Conservation (phyloP, 768 basidiomycete genomes). For the Leccinum subtestaceum region DNA sequence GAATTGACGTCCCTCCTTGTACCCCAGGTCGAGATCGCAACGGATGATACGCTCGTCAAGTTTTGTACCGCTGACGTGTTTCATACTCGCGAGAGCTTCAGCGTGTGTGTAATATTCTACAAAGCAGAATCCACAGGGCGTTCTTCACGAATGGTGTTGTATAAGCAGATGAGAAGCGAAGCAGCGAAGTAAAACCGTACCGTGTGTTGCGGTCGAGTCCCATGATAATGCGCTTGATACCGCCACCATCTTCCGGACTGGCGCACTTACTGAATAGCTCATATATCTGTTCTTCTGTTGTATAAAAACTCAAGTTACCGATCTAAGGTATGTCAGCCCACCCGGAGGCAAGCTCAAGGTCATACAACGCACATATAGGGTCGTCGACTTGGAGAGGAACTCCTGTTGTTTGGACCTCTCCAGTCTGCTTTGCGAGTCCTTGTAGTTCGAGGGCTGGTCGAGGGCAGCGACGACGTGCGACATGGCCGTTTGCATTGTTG, state of each 20-base stretch:
- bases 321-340: slow-evolving; percentile 45
- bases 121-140: slow-evolving; percentile 93
- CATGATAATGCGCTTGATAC: slow-evolving; percentile 94
- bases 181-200: slow-evolving; percentile 37
- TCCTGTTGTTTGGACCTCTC: slow-evolving; percentile 80
- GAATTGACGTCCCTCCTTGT: slow-evolving; percentile 95
- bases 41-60: slow-evolving; percentile 98
- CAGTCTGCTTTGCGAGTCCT: slow-evolving; percentile 84
- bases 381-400: slow-evolving; percentile 78
- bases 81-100: slow-evolving; percentile 90
- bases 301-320: slow-evolving; percentile 92
- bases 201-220: slow-evolving; percentile 87
- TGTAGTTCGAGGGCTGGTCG: slow-evolving; percentile 96
- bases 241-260: slow-evolving; percentile 81
- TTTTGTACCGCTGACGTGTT: slow-evolving; percentile 96
- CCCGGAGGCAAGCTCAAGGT: slow-evolving; percentile 16
- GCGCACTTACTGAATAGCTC: slow-evolving; percentile 91
- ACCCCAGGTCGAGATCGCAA: slow-evolving; percentile 95
- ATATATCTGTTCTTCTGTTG: slow-evolving; percentile 95
- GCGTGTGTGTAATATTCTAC: slow-evolving; percentile 95
- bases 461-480: slow-evolving; percentile 81
- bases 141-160: slow-evolving; percentile 43
- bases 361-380: slow-evolving; percentile 74
- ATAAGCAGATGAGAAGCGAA: slow-evolving; percentile 6
- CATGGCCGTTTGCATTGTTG: slow-evolving; percentile 44